Evolutionary conservation across 2,329 filamentous ascomycete genomes (phyloP), one percentile per base, ranked within the genome.

Genomic region (Dichotomopilus funicola): DNA sequence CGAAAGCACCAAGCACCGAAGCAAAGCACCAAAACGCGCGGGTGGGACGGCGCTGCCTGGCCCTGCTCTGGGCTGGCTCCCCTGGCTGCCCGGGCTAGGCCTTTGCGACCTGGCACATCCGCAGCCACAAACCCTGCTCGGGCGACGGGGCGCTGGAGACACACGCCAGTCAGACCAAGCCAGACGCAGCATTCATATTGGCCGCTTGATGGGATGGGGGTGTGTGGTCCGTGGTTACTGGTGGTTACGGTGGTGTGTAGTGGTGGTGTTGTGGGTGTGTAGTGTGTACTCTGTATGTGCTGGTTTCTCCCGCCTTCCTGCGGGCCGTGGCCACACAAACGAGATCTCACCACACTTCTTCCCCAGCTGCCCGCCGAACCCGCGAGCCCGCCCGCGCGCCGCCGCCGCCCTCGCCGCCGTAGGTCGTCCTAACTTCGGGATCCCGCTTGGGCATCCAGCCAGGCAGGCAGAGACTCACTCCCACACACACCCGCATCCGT

Each of bases 1-100:
- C 42, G 49, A 31, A 27, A 27, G 19, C 19, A 27, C 19, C 19
- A 27, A 27, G 19, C 19, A 27, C 19, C 19, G 19, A 27, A 27
- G 19, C 19, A 27, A 27, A 27, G 19, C 19, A 27, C 19, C 19
- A 27, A 27, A 27, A 27, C 19, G 19, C 19, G 19, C 19, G 19
- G 19, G 53, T 61, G 62, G 60, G 60, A 59, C 60, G 53, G 62
- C 62, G 59, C 55, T 66, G 58, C 65, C 61, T 67, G 63, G 61
- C 51, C 41, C 31, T 44, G 5, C 11, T 27, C 19, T 27, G 19
- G 19, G 19, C 19, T 27, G 19, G 19, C 51, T 44, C 50, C 46
- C 52, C 55, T 58, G 57, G 57, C 48, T 27, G 19, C 19, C 19
- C 41, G 59, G 55, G 49, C 59, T 48, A 47, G 59, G 34, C 57